phyloP scores from a whole-genome alignment of 2,329 filamentous ascomycete genomes.

The Pseudomassariella vexata region DNA sequence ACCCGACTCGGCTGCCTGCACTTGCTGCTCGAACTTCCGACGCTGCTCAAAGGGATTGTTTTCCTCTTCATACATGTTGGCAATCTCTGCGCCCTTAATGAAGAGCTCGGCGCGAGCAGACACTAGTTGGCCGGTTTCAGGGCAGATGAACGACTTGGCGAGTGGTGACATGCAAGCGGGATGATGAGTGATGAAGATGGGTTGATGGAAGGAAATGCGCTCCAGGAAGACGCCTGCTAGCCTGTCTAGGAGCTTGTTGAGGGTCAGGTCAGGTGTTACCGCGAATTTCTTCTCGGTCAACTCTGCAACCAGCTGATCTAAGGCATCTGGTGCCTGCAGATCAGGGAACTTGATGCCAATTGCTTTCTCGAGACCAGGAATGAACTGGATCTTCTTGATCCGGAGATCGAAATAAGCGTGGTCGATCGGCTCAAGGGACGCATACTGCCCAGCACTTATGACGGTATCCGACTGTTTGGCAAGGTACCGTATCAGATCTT shows the following conservation, averaged over 20 bases:
- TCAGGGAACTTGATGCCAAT: slow-evolving; percentile 63
- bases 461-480: slow-evolving; percentile 43
- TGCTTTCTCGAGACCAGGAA: slow-evolving; percentile 67
- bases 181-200: slow-evolving; percentile 84
- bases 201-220: slow-evolving; percentile 58
- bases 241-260: slow-evolving; percentile 71
- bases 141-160: slow-evolving; percentile 77
- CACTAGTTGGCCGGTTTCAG: slow-evolving; percentile 62
- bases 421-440: slow-evolving; percentile 41
- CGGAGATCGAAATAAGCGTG: slow-evolving; percentile 43
- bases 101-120: slow-evolving; percentile 84
- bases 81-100: slow-evolving; percentile 71
- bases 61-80: slow-evolving; percentile 98
- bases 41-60: slow-evolving; percentile 86
- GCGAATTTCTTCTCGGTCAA: slow-evolving; percentile 60
- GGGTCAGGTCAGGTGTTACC: slow-evolving; percentile 45
- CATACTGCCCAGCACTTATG: slow-evolving; percentile 35
- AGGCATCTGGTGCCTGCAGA: slow-evolving; percentile 48
- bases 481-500: slow-evolving; percentile 60
- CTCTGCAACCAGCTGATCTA: slow-evolving; percentile 47
- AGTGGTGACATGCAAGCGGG: slow-evolving; percentile 88
- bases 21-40: slow-evolving; percentile 65
- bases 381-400: slow-evolving; percentile 71
- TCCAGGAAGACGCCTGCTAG: slow-evolving; percentile 75
- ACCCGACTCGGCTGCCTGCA: slow-evolving; percentile 28